phyloP scores from a whole-genome alignment of 2,329 filamentous ascomycete genomes.

The Sarocladium strictum region DNA sequence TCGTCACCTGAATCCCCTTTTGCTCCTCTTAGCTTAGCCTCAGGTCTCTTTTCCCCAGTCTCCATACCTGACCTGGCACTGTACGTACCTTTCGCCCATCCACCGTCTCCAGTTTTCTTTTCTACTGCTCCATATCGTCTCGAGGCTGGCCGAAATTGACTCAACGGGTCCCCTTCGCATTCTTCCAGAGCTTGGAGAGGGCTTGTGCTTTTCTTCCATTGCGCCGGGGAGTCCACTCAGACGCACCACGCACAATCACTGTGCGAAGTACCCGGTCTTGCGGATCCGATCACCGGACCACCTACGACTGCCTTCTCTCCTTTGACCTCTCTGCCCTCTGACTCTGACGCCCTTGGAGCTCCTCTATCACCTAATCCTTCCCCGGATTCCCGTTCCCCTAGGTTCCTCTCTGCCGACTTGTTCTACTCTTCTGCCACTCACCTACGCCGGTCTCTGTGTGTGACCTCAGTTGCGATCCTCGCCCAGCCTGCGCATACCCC shows the following conservation, averaged over 20 bases:
- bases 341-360: neutral
- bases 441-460: neutral
- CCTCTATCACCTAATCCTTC: neutral
- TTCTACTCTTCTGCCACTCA: too few species aligned
- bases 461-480: neutral
- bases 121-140: neutral
- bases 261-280: neutral
- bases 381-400: neutral
- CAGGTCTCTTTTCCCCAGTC: neutral
- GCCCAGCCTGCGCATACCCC: constrained; percentile 2
- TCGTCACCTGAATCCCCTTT: neutral
- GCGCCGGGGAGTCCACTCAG: neutral
- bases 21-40: neutral
- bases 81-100: neutral
- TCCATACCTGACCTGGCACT: neutral
- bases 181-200: neutral
- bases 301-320: neutral
- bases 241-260: neutral
- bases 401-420: neutral
- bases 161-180: neutral
- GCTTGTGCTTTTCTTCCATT: constrained; percentile 4
- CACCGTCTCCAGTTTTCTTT: neutral
- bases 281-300: constrained; percentile 8
- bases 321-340: constrained; percentile 1
- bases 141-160: constrained; percentile 8